Conservation (phyloP, 2,329 filamentous ascomycete species). For the Hypoxylon sp. region DNA sequence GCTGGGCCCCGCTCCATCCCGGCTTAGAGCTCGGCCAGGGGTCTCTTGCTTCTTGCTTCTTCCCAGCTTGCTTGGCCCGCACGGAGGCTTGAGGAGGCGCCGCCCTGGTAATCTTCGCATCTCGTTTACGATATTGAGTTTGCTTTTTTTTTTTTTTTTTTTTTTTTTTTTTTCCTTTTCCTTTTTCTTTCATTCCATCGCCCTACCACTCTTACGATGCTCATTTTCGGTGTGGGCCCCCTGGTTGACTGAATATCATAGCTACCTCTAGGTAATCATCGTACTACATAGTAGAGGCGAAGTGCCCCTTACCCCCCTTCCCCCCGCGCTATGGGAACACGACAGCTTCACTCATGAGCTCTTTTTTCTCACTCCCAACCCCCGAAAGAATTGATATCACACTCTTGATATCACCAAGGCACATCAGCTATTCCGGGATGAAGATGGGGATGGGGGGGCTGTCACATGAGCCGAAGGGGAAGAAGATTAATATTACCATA, state of each 20-base stretch:
- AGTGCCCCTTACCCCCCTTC: no score
- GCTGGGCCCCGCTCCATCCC: conserved; percentile 14
- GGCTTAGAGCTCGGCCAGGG: conserved; percentile 13
- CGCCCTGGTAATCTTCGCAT: not conserved
- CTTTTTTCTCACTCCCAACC: not conserved
- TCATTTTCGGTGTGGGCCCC: conserved; percentile 6
- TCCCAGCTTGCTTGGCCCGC: conserved; percentile 24
- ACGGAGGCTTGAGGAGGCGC: conserved; percentile 10
- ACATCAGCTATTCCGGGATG: conserved; percentile 12
- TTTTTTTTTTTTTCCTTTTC: conserved; percentile 14
- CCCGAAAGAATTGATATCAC: conserved; percentile 13
- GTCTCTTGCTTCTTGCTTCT: no score
- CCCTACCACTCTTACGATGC: conserved; percentile 20
- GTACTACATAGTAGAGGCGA: no score
- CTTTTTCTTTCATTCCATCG: not conserved
- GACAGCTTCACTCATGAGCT: not conserved
- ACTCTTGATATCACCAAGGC: conserved; percentile 7
- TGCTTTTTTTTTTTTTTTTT: conserved; percentile 7
- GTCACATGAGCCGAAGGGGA: conserved; percentile 16
- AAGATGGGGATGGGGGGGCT: not conserved
- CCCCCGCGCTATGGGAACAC: conserved; percentile 3
- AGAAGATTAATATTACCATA: conserved; percentile 13
- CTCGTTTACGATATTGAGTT: conserved; percentile 6
- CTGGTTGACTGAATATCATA: conserved; percentile 4
- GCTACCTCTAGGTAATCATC: no score